Conservation (phyloP, 345 rosid species). For the sweet orange (Citrus sinensis) region DVS_A1.0 CM039161.1:1667001-1667500, state of each 20-base stretch:
- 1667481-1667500: conserved; percentile 27
- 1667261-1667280: conserved; percentile 65
- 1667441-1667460: conserved; percentile 60
- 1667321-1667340: conserved; percentile 79
- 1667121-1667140: conserved; percentile 81
- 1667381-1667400: conserved; percentile 87
- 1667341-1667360: conserved; percentile 80
- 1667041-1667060: conserved; percentile 83
- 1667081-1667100: conserved; percentile 82
- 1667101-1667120: conserved; percentile 56
- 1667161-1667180: conserved; percentile 88
- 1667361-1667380: conserved; percentile 91
- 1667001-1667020: conserved; percentile 74
- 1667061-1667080: conserved; percentile 66
- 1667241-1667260: conserved; percentile 75
- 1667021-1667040: conserved; percentile 73
- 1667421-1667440: conserved; percentile 43
- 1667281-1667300: conserved; percentile 93
- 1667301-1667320: conserved; percentile 77
- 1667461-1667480: conserved; percentile 44
- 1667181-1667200: conserved; percentile 71
- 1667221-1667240: conserved; percentile 78
- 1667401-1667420: conserved; percentile 76
- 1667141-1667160: conserved; percentile 87
- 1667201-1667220: conserved; percentile 89